Evolutionary conservation across 2,329 filamentous ascomycete species (phyloP).

Genomic region (Zymoseptoria crescenta): DNA sequence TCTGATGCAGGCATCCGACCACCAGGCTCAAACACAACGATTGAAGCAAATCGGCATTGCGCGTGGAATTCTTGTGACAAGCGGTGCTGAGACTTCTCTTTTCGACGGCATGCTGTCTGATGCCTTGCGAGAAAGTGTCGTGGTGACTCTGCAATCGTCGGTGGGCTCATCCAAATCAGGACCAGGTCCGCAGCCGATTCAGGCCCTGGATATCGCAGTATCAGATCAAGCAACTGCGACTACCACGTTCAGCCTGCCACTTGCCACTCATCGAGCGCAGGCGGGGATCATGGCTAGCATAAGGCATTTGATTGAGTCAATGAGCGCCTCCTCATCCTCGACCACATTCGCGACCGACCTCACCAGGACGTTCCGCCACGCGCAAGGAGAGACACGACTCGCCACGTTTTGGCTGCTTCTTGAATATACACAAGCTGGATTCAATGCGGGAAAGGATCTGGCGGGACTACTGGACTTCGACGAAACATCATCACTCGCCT

Average conservation of each 20-base stretch:
- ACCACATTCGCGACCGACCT: constrained; percentile 52
- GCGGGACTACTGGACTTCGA: constrained; percentile 37
- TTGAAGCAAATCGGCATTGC: constrained; percentile 71
- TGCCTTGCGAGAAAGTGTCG: constrained; percentile 67
- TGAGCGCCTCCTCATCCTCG: constrained; percentile 10
- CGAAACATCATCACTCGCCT: neutral
- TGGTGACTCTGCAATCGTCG: constrained; percentile 36
- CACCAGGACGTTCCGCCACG: constrained; percentile 54
- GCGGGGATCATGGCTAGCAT: constrained; percentile 19
- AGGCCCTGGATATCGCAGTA: constrained; percentile 13
- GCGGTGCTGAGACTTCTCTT: constrained; percentile 57
- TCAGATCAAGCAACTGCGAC: constrained; percentile 8
- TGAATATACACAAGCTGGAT: constrained; percentile 56
- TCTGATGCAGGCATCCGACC: constrained; percentile 76
- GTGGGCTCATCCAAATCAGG: constrained; percentile 5
- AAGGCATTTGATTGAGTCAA: constrained; percentile 31
- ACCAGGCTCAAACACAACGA: constrained; percentile 63
- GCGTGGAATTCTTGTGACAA: constrained; percentile 55
- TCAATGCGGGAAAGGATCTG: constrained; percentile 46
- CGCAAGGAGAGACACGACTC: constrained; percentile 52
- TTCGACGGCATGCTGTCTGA: constrained; percentile 60
- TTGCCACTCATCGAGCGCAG: constrained; percentile 24
- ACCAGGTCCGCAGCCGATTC: constrained; percentile 15
- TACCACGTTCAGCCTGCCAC: constrained; percentile 16
- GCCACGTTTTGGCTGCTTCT: constrained; percentile 76